Percentiles rank a stretch among this genome's conserved stretches.
Evolutionary conservation across 2,329 filamentous ascomycete species (phyloP).

Genomic region (Penicillium nordicum): DNA sequence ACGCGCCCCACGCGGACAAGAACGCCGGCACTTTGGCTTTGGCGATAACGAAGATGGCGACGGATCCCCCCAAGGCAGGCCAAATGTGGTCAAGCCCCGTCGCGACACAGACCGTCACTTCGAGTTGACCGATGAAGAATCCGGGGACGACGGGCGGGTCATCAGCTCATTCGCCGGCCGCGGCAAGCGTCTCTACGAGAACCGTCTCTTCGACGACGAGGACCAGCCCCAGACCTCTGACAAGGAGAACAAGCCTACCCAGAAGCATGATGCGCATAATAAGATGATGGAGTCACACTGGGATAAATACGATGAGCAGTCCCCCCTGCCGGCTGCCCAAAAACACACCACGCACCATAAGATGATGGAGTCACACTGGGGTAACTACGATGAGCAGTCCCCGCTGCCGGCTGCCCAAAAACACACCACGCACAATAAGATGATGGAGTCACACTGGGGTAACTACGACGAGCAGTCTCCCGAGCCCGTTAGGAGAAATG

Average conservation of each 20-base stretch:
- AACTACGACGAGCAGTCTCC: slow-evolving; percentile 39
- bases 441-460: slow-evolving; percentile 63
- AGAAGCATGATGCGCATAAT: slow-evolving; percentile 50
- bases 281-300: slow-evolving; percentile 67
- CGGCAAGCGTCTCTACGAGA: slow-evolving; percentile 70
- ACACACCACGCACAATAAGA: slow-evolving; percentile 43
- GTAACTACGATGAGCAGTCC: slow-evolving; percentile 38
- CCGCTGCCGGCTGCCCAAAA: background rate
- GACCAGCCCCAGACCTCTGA: slow-evolving; percentile 51
- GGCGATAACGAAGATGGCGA: slow-evolving; percentile 59
- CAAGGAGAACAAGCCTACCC: slow-evolving; percentile 44
- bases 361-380: slow-evolving; percentile 64
- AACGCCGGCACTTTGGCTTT: slow-evolving; percentile 73
- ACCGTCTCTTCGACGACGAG: slow-evolving; percentile 66
- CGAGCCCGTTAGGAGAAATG: slow-evolving; percentile 17
- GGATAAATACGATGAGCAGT: slow-evolving; percentile 42
- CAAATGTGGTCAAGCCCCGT: slow-evolving; percentile 64
- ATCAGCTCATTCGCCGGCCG: slow-evolving; percentile 60
- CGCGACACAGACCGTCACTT: slow-evolving; percentile 81
- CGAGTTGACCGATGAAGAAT: slow-evolving; percentile 72
- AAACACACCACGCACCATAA: slow-evolving; percentile 36
- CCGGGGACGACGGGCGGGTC: slow-evolving; percentile 39
- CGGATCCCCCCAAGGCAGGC: slow-evolving; percentile 45
- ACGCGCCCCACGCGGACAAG: slow-evolving; percentile 61
- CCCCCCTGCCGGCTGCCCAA: background rate